A percentile compares a stretch with the other conserved stretches of the same genome.
phyloP scores from a whole-genome alignment of 2,329 filamentous ascomycete genomes.

The Penicillium sp. region DNA sequence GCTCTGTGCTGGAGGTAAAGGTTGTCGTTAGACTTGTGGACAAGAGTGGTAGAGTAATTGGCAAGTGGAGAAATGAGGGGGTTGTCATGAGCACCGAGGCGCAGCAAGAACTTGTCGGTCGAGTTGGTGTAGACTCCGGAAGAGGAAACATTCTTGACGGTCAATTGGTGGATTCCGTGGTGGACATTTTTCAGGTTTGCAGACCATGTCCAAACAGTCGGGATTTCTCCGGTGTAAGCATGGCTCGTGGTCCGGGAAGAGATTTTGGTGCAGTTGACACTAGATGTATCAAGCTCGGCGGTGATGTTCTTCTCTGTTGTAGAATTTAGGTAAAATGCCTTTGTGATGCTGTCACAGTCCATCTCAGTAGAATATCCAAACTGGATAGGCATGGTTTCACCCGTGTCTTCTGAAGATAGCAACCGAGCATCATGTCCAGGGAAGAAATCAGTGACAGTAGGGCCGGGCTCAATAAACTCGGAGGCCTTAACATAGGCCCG shows the following conservation, averaged over 20 bases:
- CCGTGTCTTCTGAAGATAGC: conserved; percentile 49
- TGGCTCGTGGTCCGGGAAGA: conserved; percentile 27
- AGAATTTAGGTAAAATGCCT: conserved; percentile 54
- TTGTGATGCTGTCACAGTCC: conserved; percentile 57
- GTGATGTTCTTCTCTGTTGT: conserved; percentile 50
- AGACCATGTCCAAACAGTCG: conserved; percentile 55
- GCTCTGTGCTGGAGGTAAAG: conserved; percentile 58
- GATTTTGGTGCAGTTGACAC: conserved; percentile 48
- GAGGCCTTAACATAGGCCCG: conserved; percentile 58
- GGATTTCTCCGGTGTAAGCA: conserved; percentile 52
- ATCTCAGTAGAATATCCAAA: conserved; percentile 61
- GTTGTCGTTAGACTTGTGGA: conserved; percentile 47
- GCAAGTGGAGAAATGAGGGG: conserved; percentile 60
- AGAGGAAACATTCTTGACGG: conserved; percentile 44
- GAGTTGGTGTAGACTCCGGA: conserved; percentile 44
- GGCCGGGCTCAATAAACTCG: conserved; percentile 52
- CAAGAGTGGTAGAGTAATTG: conserved; percentile 59
- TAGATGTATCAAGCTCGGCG: conserved; percentile 48
- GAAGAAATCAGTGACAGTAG: conserved; percentile 59
- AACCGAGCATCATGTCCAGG: conserved; percentile 63
- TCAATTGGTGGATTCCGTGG: conserved; percentile 61
- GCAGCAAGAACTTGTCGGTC: conserved; percentile 61
- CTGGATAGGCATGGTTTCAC: conserved; percentile 49
- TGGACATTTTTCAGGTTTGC: conserved; percentile 57
- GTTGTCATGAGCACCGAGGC: conserved; percentile 59